Conservation (phyloP, 257 asterid species). For the Jasminum sambac region DNA sequence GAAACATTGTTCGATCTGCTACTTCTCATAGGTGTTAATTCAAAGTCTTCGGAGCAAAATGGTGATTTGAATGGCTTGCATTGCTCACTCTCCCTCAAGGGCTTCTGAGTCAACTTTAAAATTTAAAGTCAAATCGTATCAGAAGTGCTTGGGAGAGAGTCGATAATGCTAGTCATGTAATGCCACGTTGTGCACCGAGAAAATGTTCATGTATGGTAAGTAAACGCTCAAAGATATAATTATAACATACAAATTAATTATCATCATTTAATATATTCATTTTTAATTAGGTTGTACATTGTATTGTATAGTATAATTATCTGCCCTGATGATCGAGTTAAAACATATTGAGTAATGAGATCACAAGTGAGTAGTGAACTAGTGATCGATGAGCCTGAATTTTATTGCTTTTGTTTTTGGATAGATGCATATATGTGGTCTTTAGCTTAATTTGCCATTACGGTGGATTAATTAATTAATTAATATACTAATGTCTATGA, state of each 20-base stretch:
- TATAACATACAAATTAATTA: too few species aligned
- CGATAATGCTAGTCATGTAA: constrained; percentile 21
- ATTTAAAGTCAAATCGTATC: constrained; percentile 1
- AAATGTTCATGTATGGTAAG: background rate
- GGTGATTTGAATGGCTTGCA: constrained; percentile 13
- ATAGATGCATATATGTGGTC: background rate
- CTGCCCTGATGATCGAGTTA: too few species aligned
- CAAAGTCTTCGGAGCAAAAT: too few species aligned
- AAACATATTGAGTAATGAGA: background rate
- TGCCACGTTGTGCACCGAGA: background rate
- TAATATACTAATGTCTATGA: background rate
- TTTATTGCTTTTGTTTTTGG: background rate
- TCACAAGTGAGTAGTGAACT: too few species aligned
- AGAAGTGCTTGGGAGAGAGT: constrained; percentile 15
- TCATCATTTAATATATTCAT: too few species aligned
- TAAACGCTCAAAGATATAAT: background rate
- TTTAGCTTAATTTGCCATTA: background rate
- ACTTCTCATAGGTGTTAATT: background rate
- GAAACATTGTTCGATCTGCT: constrained; percentile 30
- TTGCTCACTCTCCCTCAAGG: constrained; percentile 35
- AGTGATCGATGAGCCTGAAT: background rate
- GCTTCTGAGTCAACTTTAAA: constrained; percentile 7
- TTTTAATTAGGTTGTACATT: too few species aligned
- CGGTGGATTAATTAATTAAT: background rate
- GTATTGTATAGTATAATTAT: too few species aligned